Evolutionary conservation across 1,284 basidiomycete genomes (phyloP), one percentile per base, ranked within the genome.

Genomic region (Cryptococcus sp.): DNA sequence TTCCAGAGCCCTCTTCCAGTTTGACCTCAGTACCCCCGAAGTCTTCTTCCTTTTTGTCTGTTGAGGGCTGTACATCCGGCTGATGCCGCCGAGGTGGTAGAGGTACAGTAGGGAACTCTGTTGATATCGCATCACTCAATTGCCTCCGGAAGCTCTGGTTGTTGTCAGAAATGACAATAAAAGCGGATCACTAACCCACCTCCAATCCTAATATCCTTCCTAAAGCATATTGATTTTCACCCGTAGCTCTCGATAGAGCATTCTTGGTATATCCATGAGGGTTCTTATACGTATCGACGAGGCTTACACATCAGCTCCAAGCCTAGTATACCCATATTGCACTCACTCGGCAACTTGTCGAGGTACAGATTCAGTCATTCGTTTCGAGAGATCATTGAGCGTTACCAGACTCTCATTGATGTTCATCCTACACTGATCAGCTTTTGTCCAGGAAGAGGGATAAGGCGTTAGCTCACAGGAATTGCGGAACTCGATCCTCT

Each of bases 211-310:
- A 49, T 7, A 71, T 60, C 23, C 73, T 56, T 0, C 73, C 73
- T 5, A 73, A 59, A 32, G 72, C 66, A 53, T 74, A 72, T 53
- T 75, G 73, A 50, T 73, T 75, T 61, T 74, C 72, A 35, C 72
- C 72, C 1, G 68, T 69, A 1, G 71, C 72, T 32, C 71, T 55
- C 2, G 55, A 53, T n/a, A 72, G 59, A 41, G 64, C 47, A 33
- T 53, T 68, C 58, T 68, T 71, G 45, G 70, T 72, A 55, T 68
- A 68, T 34, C 50, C 49, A 54, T 72, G 70, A 8, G 70, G 69
- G 52, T 72, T 72, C 46, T 60, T 56, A 54, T 65, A 61, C 32
- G 49, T 43, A 54, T 72, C 70, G 32, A 72, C 55, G 33, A 61
- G 46, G 3, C 63, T 70, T 46, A 3, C 4, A 14, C 0, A 50